A percentile compares a stretch with the other conserved stretches of the same genome.
These are phyloP conservation scores for Aechmea fasciata DNA, from an alignment of 176 grass and related monocot genomes.

Conservation along the genomic window DNA sequence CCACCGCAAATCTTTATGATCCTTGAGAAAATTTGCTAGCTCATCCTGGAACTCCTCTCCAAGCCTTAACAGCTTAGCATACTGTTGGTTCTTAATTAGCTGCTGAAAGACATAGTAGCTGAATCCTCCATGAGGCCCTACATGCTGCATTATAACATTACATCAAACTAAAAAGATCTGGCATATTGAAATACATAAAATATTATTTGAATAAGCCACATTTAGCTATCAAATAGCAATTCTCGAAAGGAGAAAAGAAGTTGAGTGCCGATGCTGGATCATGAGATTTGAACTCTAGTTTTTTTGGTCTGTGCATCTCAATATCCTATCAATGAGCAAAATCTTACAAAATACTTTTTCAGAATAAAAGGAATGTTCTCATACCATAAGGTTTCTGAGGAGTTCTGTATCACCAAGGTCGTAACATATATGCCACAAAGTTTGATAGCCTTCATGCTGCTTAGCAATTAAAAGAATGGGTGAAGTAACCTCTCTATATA, in stretches of 20 bases:
- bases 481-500: slow-evolving; percentile 78
- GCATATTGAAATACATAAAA: neutral
- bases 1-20: slow-evolving; percentile 67
- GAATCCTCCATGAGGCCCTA: slow-evolving; percentile 87
- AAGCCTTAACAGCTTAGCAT: slow-evolving; percentile 80
- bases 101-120: slow-evolving; percentile 86
- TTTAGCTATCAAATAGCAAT: neutral
- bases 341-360: neutral
- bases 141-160: slow-evolving; percentile 57
- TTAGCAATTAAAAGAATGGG: slow-evolving; percentile 78
- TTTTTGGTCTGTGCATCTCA: neutral
- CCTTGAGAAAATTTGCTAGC: slow-evolving; percentile 76
- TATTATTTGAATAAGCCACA: neutral
- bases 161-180: neutral
- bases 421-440: slow-evolving; percentile 95
- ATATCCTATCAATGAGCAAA: neutral
- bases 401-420: slow-evolving; percentile 86
- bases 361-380: slow-evolving; percentile 13
- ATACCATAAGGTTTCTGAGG: slow-evolving; percentile 89
- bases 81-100: slow-evolving; percentile 38
- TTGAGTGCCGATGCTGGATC: neutral
- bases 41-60: slow-evolving; percentile 98
- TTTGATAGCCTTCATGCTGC: slow-evolving; percentile 84
- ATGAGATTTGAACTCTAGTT: neutral
- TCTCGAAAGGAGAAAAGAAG: neutral